A percentile compares a stretch with the other conserved stretches of the same genome.
These are phyloP conservation scores for Saturnispora serradocipensis DNA, from an alignment of 805 yeast genomes.

Conservation along the genomic window DNA sequence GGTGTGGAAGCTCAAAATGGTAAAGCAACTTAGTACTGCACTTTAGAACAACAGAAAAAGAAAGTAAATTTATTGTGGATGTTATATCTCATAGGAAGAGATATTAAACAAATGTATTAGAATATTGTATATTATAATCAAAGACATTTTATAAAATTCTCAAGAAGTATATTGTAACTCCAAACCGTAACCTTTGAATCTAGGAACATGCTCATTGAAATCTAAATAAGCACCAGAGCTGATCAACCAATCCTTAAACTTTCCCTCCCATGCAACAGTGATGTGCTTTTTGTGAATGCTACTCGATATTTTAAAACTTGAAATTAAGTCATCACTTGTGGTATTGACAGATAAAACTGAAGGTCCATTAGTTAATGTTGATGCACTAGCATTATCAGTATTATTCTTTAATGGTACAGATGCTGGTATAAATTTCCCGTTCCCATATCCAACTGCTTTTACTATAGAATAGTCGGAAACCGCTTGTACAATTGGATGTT, in stretches of 20 bases:
- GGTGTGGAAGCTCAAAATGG: background rate
- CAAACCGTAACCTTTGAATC: conserved; percentile 44
- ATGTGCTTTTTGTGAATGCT: conserved; percentile 54
- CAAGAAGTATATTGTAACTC: conserved; percentile 54
- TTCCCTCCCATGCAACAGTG: conserved; percentile 80
- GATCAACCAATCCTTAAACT: conserved; percentile 66
- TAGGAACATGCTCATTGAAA: conserved; percentile 37
- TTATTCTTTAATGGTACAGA: background rate
- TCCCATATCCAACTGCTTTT: conserved; percentile 1
- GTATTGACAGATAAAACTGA: background rate
- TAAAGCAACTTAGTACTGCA: background rate
- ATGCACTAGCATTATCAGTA: background rate
- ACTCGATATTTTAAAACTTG: conserved; percentile 67
- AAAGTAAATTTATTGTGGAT: background rate
- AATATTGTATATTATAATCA: background rate
- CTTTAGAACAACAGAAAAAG: background rate
- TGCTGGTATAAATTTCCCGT: background rate
- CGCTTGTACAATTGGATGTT: conserved; percentile 5
- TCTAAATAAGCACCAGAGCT: conserved; percentile 61
- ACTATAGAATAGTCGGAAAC: conserved; percentile 5
- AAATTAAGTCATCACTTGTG: conserved; percentile 18
- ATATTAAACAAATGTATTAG: background rate
- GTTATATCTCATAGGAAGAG: background rate
- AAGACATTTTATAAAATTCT: background rate
- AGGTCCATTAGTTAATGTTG: background rate